Conservation (phyloP, 306 rosid species). For the Sicyos baderoa region DNA sequence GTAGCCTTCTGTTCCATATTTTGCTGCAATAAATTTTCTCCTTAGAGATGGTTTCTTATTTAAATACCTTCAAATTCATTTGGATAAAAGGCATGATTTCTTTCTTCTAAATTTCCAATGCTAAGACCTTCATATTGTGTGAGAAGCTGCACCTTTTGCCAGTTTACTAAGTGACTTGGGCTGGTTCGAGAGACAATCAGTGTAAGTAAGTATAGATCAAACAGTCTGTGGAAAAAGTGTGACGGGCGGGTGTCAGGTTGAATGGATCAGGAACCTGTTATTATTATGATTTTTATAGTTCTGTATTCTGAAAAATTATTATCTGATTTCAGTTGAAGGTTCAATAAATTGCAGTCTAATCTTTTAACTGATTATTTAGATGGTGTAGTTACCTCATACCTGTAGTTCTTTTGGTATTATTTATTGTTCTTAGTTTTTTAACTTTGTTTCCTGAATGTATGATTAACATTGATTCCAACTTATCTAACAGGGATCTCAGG, state of each 20-base stretch:
- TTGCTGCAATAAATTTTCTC: background rate
- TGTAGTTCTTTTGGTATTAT: conserved; percentile 6
- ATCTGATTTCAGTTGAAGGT: background rate
- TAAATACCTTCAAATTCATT: background rate
- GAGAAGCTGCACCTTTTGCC: background rate
- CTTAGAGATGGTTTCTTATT: background rate
- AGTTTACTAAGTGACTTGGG: background rate
- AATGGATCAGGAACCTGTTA: no score
- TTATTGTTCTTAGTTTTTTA: background rate
- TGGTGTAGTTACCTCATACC: background rate
- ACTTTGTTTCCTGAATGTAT: background rate
- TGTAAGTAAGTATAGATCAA: no score
- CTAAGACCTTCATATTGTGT: background rate
- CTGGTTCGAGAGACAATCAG: no score
- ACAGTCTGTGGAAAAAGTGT: no score
- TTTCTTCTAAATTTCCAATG: background rate
- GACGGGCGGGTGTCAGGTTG: no score
- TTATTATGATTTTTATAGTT: background rate
- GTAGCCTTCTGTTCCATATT: background rate
- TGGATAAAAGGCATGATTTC: background rate
- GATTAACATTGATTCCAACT: conserved; percentile 8
- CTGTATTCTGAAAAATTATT: background rate
- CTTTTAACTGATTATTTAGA: conserved; percentile 6
- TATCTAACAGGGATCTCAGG: conserved; percentile 55
- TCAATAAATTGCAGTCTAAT: background rate